Evolutionary conservation across 352 stramenopile species (phyloP).

Genomic region (Phytophthora sansomeana): DNA sequence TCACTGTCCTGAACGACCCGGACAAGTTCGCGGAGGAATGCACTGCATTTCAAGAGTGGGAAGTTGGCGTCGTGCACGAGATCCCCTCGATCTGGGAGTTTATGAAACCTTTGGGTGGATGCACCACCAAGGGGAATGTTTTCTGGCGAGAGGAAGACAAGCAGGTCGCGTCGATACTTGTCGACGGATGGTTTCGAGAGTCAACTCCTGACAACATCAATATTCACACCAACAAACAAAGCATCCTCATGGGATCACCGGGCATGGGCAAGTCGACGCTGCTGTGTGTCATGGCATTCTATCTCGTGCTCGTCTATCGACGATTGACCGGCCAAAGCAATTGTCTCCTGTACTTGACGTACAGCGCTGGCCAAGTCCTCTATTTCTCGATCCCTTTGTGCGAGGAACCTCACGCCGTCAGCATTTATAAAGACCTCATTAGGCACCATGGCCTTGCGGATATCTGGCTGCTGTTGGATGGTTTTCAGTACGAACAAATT

Average conservation of each 20-base stretch:
- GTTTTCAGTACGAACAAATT: too few relatives aligned
- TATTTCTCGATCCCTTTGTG: constrained; percentile 6
- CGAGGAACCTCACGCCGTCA: too few relatives aligned
- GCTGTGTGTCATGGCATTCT: constrained; percentile 41
- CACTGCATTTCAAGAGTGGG: constrained; percentile 4
- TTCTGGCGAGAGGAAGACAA: constrained; percentile 36
- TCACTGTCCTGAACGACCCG: constrained; percentile 3
- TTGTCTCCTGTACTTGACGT: too few relatives aligned
- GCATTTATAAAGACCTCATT: neutral
- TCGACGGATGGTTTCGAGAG: constrained; percentile 27
- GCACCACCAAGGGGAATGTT: constrained; percentile 22
- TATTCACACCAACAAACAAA: constrained; percentile 21
- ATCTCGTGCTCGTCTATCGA: constrained; percentile 38
- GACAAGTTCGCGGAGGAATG: constrained; percentile 9
- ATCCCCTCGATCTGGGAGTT: constrained; percentile 30
- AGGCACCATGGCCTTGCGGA: neutral
- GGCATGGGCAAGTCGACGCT: constrained; percentile 41
- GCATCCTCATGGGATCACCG: constrained; percentile 32
- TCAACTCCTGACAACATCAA: constrained; percentile 25
- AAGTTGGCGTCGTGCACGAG: constrained; percentile 5
- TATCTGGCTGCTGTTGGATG: constrained; percentile 16
- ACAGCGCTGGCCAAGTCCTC: constrained; percentile 18
- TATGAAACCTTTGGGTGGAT: constrained; percentile 25
- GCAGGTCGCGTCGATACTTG: constrained; percentile 14
- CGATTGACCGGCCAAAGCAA: too few relatives aligned